phyloP scores from a whole-genome alignment of 768 basidiomycete genomes.

The Hebeloma cylindrosporum region DNA sequence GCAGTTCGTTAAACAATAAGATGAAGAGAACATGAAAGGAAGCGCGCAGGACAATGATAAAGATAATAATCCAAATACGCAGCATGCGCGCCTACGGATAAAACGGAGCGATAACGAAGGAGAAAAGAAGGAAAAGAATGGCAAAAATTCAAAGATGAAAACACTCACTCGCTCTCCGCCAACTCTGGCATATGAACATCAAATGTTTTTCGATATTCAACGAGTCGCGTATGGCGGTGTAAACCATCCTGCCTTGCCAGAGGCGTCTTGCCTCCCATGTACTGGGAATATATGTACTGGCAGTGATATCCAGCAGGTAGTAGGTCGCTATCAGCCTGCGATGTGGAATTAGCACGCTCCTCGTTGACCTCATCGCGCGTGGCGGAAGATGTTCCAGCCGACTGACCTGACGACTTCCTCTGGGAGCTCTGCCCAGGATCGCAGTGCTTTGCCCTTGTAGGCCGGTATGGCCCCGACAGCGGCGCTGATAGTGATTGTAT shows the following conservation, averaged over 20 bases:
- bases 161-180: constrained; percentile 59
- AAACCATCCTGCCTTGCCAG: constrained; percentile 66
- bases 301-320: constrained; percentile 51
- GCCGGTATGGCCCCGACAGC: constrained; percentile 1
- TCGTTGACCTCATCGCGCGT: constrained; percentile 34
- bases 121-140: constrained; percentile 3
- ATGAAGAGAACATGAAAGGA: too few species aligned
- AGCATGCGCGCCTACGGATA: background rate
- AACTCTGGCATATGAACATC: constrained; percentile 62
- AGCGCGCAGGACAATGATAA: too few species aligned
- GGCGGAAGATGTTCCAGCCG: constrained; percentile 22
- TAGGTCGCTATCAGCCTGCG: constrained; percentile 57
- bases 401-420: constrained; percentile 30
- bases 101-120: constrained; percentile 5
- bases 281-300: constrained; percentile 46
- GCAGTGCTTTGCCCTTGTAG: constrained; percentile 27
- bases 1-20: too few species aligned
- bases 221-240: constrained; percentile 61
- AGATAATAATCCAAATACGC: too few species aligned
- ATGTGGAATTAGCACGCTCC: constrained; percentile 18
- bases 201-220: constrained; percentile 54
- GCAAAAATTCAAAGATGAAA: constrained; percentile 4
- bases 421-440: constrained; percentile 33
- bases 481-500: background rate
- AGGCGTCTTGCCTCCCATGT: constrained; percentile 47